A percentile compares a stretch with the other conserved stretches of the same genome.
These are phyloP conservation scores for Aureobasidium sp. DNA, from an alignment of 2,329 filamentous ascomycete genomes.

Conservation along the genomic window DNA sequence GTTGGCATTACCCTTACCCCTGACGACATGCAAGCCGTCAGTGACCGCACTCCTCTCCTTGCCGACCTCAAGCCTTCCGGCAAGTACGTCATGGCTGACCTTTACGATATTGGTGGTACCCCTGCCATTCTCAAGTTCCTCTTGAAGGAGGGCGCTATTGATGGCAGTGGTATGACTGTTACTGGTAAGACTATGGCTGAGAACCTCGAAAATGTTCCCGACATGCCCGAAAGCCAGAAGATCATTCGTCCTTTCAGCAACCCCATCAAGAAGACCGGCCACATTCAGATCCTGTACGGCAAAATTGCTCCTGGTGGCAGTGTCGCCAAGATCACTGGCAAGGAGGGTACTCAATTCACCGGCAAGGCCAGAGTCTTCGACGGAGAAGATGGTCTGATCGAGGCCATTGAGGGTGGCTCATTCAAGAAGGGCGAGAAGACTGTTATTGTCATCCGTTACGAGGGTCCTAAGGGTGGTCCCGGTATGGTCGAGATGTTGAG, in stretches of 20 bases:
- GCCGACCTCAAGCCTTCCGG: slow-evolving; percentile 47
- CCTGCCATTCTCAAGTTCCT: slow-evolving; percentile 45
- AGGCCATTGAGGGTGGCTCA: slow-evolving; percentile 58
- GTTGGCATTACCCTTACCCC: slow-evolving; percentile 45
- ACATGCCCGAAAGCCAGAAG: slow-evolving; percentile 62
- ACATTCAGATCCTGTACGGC: slow-evolving; percentile 66
- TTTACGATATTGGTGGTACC: slow-evolving; percentile 48
- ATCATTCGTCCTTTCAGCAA: slow-evolving; percentile 63
- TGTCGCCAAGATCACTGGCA: slow-evolving; percentile 71
- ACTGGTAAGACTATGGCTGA: slow-evolving; percentile 45
- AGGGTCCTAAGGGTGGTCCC: slow-evolving; percentile 83
- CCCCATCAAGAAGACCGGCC: slow-evolving; percentile 64
- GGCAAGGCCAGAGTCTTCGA: slow-evolving; percentile 67
- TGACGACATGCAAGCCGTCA: slow-evolving; percentile 46
- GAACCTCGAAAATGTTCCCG: slow-evolving; percentile 48
- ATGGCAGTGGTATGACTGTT: slow-evolving; percentile 43
- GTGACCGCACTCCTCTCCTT: slow-evolving; percentile 44
- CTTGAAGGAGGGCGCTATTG: slow-evolving; percentile 42
- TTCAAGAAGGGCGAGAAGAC: slow-evolving; percentile 72
- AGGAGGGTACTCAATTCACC: slow-evolving; percentile 61
- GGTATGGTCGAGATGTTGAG: slow-evolving; percentile 96
- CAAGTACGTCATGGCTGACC: slow-evolving; percentile 53
- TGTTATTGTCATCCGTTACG: slow-evolving; percentile 68
- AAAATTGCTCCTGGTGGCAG: slow-evolving; percentile 62
- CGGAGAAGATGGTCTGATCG: slow-evolving; percentile 61